Conservation (phyloP, 2,329 filamentous ascomycete species). For the Leptoxyphium fumago region DNA sequence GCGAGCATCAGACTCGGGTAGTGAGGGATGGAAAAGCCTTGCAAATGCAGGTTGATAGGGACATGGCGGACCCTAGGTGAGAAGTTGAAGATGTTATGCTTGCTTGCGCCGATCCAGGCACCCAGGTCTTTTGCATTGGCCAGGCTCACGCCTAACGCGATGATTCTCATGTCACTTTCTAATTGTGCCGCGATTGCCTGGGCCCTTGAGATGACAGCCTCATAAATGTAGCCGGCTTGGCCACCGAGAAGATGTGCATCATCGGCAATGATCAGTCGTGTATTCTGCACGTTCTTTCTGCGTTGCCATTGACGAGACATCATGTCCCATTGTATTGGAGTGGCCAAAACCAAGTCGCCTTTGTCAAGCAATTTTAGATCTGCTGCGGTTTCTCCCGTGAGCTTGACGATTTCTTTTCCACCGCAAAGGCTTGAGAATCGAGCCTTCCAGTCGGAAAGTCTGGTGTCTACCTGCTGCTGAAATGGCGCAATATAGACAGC, state of each 20-base stretch:
- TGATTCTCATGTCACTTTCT: slow-evolving; percentile 68
- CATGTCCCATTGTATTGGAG: slow-evolving; percentile 89
- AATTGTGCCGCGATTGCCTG: slow-evolving; percentile 86
- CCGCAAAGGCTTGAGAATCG: slow-evolving; percentile 58
- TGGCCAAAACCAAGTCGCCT: slow-evolving; percentile 81
- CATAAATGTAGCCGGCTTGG: slow-evolving; percentile 75
- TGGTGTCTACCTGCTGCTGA: slow-evolving; percentile 78
- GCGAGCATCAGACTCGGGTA: slow-evolving; percentile 97
- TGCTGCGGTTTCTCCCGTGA: slow-evolving; percentile 81
- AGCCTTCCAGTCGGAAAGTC: slow-evolving; percentile 71
- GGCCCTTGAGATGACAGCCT: slow-evolving; percentile 95
- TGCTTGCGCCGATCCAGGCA: slow-evolving; percentile 95
- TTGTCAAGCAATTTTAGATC: slow-evolving; percentile 79
- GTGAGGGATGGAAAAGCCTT: slow-evolving; percentile 89
- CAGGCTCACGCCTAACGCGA: slow-evolving; percentile 81
- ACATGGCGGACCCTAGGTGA: slow-evolving; percentile 81
- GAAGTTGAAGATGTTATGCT: slow-evolving; percentile 98
- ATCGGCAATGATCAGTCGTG: slow-evolving; percentile 85
- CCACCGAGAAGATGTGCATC: slow-evolving; percentile 89
- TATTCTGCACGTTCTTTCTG: slow-evolving; percentile 83
- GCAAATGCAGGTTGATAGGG: slow-evolving; percentile 83
- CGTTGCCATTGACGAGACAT: slow-evolving; percentile 92
- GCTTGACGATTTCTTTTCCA: slow-evolving; percentile 80
- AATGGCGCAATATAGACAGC: slow-evolving; percentile 91
- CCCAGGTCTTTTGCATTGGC: slow-evolving; percentile 88